phyloP scores from a whole-genome alignment of 805 yeast genomes.

The Candida lessepsii region DNA sequence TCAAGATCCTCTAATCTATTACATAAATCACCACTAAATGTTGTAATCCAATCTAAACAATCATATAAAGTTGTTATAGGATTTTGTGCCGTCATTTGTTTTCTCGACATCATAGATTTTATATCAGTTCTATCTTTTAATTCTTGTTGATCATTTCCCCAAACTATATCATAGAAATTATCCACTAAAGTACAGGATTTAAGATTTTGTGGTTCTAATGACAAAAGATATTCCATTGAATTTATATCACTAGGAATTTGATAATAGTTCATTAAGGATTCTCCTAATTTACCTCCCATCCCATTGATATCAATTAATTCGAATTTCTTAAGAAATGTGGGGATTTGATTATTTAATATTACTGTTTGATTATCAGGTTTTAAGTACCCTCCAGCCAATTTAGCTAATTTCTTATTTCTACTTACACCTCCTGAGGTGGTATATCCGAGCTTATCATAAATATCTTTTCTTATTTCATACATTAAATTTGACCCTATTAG shows the following conservation, averaged over 20 bases:
- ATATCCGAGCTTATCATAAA: slow-evolving; percentile 61
- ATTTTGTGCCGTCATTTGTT: slow-evolving; percentile 64
- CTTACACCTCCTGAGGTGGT: slow-evolving; percentile 91
- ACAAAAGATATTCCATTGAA: slow-evolving; percentile 48
- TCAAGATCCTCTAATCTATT: slow-evolving; percentile 71
- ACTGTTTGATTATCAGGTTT: slow-evolving; percentile 90
- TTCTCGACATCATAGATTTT: slow-evolving; percentile 86
- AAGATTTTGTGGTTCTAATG: slow-evolving; percentile 33
- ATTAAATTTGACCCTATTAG: slow-evolving; percentile 65
- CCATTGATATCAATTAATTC: slow-evolving; percentile 80
- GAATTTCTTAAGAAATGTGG: slow-evolving; percentile 56
- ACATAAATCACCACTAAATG: slow-evolving; percentile 75
- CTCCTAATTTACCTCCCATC: slow-evolving; percentile 87
- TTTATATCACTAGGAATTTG: slow-evolving; percentile 46
- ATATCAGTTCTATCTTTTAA: slow-evolving; percentile 58
- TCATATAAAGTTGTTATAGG: slow-evolving; percentile 53
- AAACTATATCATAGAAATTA: slow-evolving; percentile 56
- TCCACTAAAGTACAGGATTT: slow-evolving; percentile 44
- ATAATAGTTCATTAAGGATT: slow-evolving; percentile 49
- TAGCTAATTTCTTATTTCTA: slow-evolving; percentile 73
- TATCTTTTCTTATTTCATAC: slow-evolving; percentile 49
- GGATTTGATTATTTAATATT: slow-evolving; percentile 48
- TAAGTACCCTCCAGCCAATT: slow-evolving; percentile 77
- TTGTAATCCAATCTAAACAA: slow-evolving; percentile 74
- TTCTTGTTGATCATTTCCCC: slow-evolving; percentile 61